A percentile compares a stretch with the other conserved stretches of the same genome.
Conservation (phyloP, 129 eudicot species). For the Escallonia rubra region DNA sequence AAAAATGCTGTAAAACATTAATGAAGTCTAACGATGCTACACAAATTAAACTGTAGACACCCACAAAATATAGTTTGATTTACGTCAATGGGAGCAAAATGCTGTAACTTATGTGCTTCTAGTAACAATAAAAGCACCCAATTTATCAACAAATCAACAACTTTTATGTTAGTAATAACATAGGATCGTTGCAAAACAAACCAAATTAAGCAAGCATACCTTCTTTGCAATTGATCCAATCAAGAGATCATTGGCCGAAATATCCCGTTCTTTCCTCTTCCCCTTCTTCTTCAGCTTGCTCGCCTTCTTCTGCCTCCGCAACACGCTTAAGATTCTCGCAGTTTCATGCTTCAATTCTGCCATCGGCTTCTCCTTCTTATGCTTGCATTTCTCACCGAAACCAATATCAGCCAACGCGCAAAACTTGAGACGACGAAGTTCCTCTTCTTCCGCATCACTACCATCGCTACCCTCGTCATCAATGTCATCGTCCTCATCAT, state of each 20-base stretch:
- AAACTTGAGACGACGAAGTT: neutral
- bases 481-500: conserved; percentile 9
- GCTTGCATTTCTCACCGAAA: conserved; percentile 10
- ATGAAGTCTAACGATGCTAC: too few relatives aligned
- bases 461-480: neutral
- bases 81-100: too few relatives aligned
- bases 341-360: conserved; percentile 4
- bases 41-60: too few relatives aligned
- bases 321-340: neutral
- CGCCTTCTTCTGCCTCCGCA: conserved; percentile 1
- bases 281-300: conserved; percentile 3
- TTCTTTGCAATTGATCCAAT: conserved; percentile 8
- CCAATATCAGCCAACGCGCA: neutral
- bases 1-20: too few relatives aligned
- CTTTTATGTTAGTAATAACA: neutral
- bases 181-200: neutral
- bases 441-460: neutral
- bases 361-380: conserved; percentile 12
- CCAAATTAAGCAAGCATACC: conserved; percentile 9
- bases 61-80: too few relatives aligned
- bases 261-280: neutral
- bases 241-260: neutral
- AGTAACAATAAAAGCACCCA: neutral
- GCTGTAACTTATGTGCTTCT: neutral
- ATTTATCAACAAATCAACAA: neutral